Percentiles rank a stretch among this genome's conserved stretches.
Evolutionary conservation across 2,329 filamentous ascomycete genomes (phyloP).

Genomic region (Stagonosporopsis cucurbitacearum): DNA sequence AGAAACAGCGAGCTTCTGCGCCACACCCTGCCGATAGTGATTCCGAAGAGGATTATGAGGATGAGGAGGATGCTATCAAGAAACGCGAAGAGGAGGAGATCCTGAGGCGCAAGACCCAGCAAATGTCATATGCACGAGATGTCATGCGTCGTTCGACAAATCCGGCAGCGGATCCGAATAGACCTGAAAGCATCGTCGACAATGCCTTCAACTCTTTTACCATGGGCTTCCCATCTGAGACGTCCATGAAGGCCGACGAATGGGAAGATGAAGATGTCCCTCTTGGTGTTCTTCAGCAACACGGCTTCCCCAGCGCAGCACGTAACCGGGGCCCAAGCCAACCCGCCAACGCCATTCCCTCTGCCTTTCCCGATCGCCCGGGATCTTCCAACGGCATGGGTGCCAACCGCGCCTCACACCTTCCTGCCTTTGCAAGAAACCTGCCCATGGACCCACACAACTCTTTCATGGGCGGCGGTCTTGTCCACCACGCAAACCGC

Average conservation of each 20-base stretch:
- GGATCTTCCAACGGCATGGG: slow-evolving; percentile 41
- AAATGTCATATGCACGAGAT: slow-evolving; percentile 44
- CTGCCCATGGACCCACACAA: slow-evolving; percentile 46
- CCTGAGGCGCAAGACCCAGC: slow-evolving; percentile 41
- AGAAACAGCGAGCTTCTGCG: slow-evolving; percentile 35
- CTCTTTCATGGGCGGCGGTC: slow-evolving; percentile 43
- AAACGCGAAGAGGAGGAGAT: slow-evolving; percentile 44
- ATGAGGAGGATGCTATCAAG: slow-evolving; percentile 47
- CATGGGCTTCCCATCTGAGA: slow-evolving; percentile 46
- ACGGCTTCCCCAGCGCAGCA: slow-evolving; percentile 44
- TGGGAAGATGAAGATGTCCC: slow-evolving; percentile 50
- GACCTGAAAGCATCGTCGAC: slow-evolving; percentile 29
- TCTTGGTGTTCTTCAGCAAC: slow-evolving; percentile 46
- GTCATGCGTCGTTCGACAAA: slow-evolving; percentile 46
- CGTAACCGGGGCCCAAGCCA: slow-evolving; percentile 37
- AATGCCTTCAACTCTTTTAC: slow-evolving; percentile 16
- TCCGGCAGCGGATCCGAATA: slow-evolving; percentile 27
- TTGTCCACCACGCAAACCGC: slow-evolving; percentile 43
- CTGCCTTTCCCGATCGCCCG: slow-evolving; percentile 46
- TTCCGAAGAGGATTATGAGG: slow-evolving; percentile 47
- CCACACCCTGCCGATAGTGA: slow-evolving; percentile 37
- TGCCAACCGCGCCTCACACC: slow-evolving; percentile 28
- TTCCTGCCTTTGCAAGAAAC: slow-evolving; percentile 46
- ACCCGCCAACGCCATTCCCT: slow-evolving; percentile 41
- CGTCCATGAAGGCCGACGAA: slow-evolving; percentile 44